Base-by-base conservation (phyloP, 148 eudicot species). In the Vaccinium darrowii region DNA sequence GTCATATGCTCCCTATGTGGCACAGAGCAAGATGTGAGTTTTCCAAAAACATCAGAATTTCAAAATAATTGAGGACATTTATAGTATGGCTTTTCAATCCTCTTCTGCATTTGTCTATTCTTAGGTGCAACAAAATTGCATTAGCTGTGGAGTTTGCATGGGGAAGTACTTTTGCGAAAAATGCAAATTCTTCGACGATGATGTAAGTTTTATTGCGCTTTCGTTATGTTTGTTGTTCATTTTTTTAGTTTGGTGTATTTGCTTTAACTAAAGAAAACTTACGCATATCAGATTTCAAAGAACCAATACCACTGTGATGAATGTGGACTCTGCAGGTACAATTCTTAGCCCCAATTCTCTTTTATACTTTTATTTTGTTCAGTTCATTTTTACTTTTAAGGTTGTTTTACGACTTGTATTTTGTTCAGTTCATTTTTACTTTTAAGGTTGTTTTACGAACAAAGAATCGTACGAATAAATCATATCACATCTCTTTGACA, bases 21-120 rank as follows among this genome's bases (percentile, higher is more conserved):
- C 86, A 92, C 93, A 54, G 97, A 95, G 83, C 98, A 95, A 89
- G 94, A 94, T 89, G 98, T 95, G 82, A 92, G 97, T 87, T 36
- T 83, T 49, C 47, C 50, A 78, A 25, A 54, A 33, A 15, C 4
- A 8, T 3, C 9, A 36, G 5, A 23, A 2, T 21, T n/a, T 53
- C 25, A 43, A 13, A 23, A 60, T 49, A n/a, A 53, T 14, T n/a
- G 3, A n/a, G 50, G n/a, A 10, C 8, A 57, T 43, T 23, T 78
- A 60, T 9, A 50, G n/a, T 39, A 3, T 60, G 2, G 74, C 47
- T 39, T 80, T 11, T 62, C 76, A 25, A 71, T 82, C 79, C 77
- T 30, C 25, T 72, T 54, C 21, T 54, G 33, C 16, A 7, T 58
- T 75, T 50, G 18, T 58, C 27, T 11, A 47, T 36, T 80, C 76